Percentiles rank a stretch among this genome's conserved stretches.
Conservation (phyloP, 257 asterid species). For the Ophiorrhiza pumila region DNA sequence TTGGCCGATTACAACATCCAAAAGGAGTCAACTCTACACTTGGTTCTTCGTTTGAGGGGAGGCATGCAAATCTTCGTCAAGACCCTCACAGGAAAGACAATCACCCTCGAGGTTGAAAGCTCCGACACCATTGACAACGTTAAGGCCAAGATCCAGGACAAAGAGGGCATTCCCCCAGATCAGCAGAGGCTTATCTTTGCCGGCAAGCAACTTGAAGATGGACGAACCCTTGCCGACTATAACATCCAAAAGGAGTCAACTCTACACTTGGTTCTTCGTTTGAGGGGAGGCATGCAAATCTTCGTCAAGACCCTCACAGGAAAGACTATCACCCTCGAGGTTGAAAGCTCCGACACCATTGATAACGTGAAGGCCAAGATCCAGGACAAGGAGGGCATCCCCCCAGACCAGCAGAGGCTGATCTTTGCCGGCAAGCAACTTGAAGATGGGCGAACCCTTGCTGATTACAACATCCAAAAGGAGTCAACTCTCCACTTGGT, state of each 20-base stretch:
- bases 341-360: slow-evolving; percentile 35
- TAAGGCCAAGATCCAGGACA: slow-evolving; percentile 34
- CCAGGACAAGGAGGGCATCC: slow-evolving; percentile 39
- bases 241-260: slow-evolving; percentile 21
- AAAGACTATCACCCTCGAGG: slow-evolving; percentile 36
- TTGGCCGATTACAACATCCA: slow-evolving; percentile 23
- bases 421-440: slow-evolving; percentile 37
- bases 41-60: slow-evolving; percentile 21
- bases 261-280: slow-evolving; percentile 20
- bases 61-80: slow-evolving; percentile 40
- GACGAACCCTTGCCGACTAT: slow-evolving; percentile 18
- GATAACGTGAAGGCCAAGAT: slow-evolving; percentile 38
- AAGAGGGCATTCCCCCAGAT: slow-evolving; percentile 22
- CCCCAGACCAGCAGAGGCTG: slow-evolving; percentile 42
- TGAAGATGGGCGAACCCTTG: slow-evolving; percentile 35
- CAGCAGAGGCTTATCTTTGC: slow-evolving; percentile 25
- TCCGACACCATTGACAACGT: slow-evolving; percentile 47
- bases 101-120: slow-evolving; percentile 41
- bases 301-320: slow-evolving; percentile 40
- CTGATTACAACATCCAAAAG: slow-evolving; percentile 40
- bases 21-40: slow-evolving; percentile 20
- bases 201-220: slow-evolving; percentile 15
- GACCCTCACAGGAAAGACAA: slow-evolving; percentile 48
- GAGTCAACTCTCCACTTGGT: slow-evolving; percentile 41
- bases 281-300: slow-evolving; percentile 33